Percentiles rank a stretch among this genome's conserved stretches.
These are phyloP conservation scores for Pugionium cornutum DNA, from an alignment of 345 rosid genomes.

Conservation along the genomic window DNA sequence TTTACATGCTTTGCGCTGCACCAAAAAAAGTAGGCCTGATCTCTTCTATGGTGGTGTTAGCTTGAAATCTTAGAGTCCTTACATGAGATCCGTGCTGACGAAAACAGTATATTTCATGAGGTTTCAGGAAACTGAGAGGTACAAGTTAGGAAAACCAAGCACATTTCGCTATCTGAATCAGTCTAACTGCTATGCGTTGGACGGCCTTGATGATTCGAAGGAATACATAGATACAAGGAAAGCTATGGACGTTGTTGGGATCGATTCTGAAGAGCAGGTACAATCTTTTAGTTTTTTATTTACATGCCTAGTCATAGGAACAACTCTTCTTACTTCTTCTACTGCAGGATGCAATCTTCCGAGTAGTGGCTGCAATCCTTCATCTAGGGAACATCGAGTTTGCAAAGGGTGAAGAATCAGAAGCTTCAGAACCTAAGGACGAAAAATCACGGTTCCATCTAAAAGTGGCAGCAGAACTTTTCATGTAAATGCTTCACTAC, in stretches of 20 bases:
- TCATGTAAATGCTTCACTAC: slow-evolving; percentile 55
- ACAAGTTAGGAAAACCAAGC: slow-evolving; percentile 79
- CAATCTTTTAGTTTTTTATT: slow-evolving; percentile 24
- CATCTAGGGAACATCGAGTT: slow-evolving; percentile 95
- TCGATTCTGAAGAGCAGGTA: slow-evolving; percentile 80
- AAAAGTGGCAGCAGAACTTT: slow-evolving; percentile 77
- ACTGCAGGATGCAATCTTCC: slow-evolving; percentile 80
- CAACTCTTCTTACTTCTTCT: slow-evolving; percentile 35
- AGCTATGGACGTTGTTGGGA: slow-evolving; percentile 97
- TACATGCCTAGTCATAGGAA: slow-evolving; percentile 15
- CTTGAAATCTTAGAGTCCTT: slow-evolving; percentile 3
- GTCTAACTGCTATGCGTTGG: slow-evolving; percentile 79
- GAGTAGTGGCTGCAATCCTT: slow-evolving; percentile 93
- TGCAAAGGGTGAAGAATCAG: slow-evolving; percentile 77
- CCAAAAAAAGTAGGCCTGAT: slow-evolving; percentile 62
- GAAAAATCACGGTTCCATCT: slow-evolving; percentile 79
- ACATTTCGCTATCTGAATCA: slow-evolving; percentile 89
- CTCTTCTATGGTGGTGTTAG: slow-evolving; percentile 22
- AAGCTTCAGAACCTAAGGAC: slow-evolving; percentile 83
- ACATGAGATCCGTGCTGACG: neutral
- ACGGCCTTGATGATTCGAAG: slow-evolving; percentile 75
- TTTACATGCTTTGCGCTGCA: slow-evolving; percentile 98
- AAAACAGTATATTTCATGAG: slow-evolving; percentile 20
- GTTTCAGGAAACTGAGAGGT: slow-evolving; percentile 69
- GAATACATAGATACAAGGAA: slow-evolving; percentile 78